Percentiles rank a stretch among this genome's conserved stretches.
phyloP scores from a whole-genome alignment of 805 yeast genomes.

The Zygosaccharomyces bisporus region DNA sequence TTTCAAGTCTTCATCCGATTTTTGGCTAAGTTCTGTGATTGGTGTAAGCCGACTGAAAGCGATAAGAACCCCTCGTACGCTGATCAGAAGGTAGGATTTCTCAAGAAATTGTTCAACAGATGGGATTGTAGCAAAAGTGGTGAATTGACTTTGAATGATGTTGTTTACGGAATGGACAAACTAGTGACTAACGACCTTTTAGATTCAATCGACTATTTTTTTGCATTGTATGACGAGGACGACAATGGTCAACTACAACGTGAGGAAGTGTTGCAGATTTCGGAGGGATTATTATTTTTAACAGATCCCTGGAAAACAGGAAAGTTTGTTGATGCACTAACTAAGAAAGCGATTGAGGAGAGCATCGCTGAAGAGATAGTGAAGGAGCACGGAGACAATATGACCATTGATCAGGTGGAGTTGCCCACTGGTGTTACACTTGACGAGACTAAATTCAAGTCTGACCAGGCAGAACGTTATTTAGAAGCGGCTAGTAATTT shows the following conservation, averaged over 20 bases:
- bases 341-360: constrained; percentile 59
- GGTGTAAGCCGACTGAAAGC: constrained; percentile 49
- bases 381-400: constrained; percentile 31
- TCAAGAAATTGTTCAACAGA: constrained; percentile 57
- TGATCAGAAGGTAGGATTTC: constrained; percentile 44
- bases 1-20: constrained; percentile 67
- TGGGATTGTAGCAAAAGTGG: constrained; percentile 65
- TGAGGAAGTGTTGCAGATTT: constrained; percentile 75
- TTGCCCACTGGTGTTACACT: constrained; percentile 59
- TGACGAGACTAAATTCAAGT: constrained; percentile 58
- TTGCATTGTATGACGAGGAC: constrained; percentile 64
- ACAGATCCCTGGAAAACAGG: constrained; percentile 87
- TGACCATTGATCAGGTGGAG: constrained; percentile 40
- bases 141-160: constrained; percentile 60
- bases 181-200: constrained; percentile 70
- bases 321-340: constrained; percentile 55
- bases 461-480: constrained; percentile 72
- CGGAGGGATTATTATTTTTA: constrained; percentile 80
- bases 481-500: constrained; percentile 83
- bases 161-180: constrained; percentile 68
- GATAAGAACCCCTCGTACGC: constrained; percentile 34
- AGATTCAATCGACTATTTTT: constrained; percentile 74
- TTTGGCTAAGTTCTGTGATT: constrained; percentile 75
- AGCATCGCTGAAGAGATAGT: constrained; percentile 62
- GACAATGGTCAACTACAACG: constrained; percentile 60